A percentile compares a stretch with the other conserved stretches of the same genome.
phyloP scores from a whole-genome alignment of 2,329 filamentous ascomycete genomes.

The Penicillium sp. region DNA sequence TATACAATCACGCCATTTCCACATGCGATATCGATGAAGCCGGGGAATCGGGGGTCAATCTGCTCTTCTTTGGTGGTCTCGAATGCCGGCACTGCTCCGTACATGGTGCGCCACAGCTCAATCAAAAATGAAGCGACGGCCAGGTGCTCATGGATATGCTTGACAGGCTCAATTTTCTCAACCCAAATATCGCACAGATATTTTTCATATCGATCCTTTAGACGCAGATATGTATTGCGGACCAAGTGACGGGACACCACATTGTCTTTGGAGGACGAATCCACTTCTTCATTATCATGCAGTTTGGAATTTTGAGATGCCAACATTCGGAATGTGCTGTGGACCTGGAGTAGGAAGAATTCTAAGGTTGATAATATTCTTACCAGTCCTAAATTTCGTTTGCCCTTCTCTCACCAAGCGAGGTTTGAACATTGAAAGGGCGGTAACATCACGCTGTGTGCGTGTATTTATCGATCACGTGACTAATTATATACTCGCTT shows the following conservation, averaged over 20 bases:
- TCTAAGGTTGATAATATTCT: neutral
- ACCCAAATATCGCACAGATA: conserved; percentile 73
- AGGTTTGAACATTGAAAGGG: neutral
- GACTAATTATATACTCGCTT: neutral
- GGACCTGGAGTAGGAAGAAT: neutral
- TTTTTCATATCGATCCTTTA: conserved; percentile 78
- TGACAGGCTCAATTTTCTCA: conserved; percentile 80
- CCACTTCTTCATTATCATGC: neutral
- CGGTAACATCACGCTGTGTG: neutral
- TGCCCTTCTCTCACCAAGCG: neutral
- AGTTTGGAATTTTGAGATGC: conserved; percentile 8
- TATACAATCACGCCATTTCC: conserved; percentile 90
- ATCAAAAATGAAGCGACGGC: conserved; percentile 89
- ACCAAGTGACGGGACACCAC: conserved; percentile 73
- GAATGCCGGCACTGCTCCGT: conserved; percentile 43
- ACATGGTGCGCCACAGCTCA: conserved; percentile 87
- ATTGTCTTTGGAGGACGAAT: conserved; percentile 53
- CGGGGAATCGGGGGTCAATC: conserved; percentile 60
- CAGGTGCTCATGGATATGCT: conserved; percentile 95
- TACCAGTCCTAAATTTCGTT: neutral
- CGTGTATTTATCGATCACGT: neutral
- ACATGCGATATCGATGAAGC: conserved; percentile 94
- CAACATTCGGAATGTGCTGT: conserved; percentile 28
- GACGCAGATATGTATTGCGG: conserved; percentile 75
- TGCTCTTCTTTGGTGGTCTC: conserved; percentile 12